Base-by-base conservation (phyloP, 805 yeast genomes). In the Sugiyamaella smithiae region DNA sequence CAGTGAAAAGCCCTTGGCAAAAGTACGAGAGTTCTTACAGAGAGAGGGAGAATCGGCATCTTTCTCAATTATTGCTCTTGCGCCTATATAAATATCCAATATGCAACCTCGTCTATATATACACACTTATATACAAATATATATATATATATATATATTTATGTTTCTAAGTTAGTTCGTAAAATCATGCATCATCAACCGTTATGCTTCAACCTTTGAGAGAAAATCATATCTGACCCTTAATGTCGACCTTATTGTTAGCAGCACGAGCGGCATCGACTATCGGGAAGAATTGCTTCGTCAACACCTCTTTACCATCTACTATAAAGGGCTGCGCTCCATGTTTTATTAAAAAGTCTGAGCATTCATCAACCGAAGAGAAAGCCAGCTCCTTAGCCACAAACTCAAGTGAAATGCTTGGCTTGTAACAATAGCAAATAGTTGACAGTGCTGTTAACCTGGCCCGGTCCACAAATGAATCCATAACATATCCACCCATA, bases 41-140 rank as follows among this genome's bases (percentile, higher is more conserved):
- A 57, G 74, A 22, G 74, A 70, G 44, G 51, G 57, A 14, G 64
- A 52, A 16, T 48, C 48, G 23, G 58, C 59, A 1, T 79, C 79
- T 45, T 89, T 88, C 67, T 84, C 93, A 7, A 69, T 89, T 62
- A 77, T 89, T 70, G 96, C 95, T 0, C 61, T 88, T 40, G 85
- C 80, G 1, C 55, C 52, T 11, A 26, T 25, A n/a, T 35, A 20
- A 26, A 8, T 26, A 26, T 26, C 29, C 29, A 11, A n/a, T n/a
- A n/a, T n/a, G n/a, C n/a, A n/a, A n/a, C n/a, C n/a, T n/a, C n/a
- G n/a, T n/a, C n/a, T n/a, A n/a, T n/a, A n/a, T n/a, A n/a, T 8
- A n/a, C 17, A 2, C 22, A 33, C 17, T 33, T n/a, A n/a, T n/a
- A n/a, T n/a, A n/a, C n/a, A n/a, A n/a, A n/a, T n/a, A n/a, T n/a